phyloP scores from a whole-genome alignment of 1,284 basidiomycete species.

The Sanghuangporus weigelae region DNA sequence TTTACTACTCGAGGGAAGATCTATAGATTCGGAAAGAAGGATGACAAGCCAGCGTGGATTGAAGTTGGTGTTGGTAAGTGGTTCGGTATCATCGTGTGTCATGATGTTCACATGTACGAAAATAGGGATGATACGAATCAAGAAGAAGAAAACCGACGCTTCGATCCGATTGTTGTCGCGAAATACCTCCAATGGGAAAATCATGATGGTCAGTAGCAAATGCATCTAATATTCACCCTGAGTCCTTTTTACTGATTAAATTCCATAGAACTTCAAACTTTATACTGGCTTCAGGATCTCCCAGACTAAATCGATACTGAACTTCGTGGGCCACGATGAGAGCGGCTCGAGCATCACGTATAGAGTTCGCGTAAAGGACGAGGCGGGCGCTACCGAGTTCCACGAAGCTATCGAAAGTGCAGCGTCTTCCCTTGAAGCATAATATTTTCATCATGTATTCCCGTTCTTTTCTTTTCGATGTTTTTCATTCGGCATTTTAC shows the following conservation, averaged over 20 bases:
- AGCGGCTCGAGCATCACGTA: conserved; percentile 50
- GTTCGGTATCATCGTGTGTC: not conserved
- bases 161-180: conserved; percentile 57
- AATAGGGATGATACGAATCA: conserved; percentile 60
- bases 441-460: conserved; percentile 20
- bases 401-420: conserved; percentile 61
- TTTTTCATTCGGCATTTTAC: too few species aligned
- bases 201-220: conserved; percentile 52
- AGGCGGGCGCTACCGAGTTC: conserved; percentile 53
- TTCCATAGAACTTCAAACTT: conserved; percentile 60
- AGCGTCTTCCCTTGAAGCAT: conserved; percentile 30
- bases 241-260: not conserved
- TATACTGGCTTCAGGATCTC: conserved; percentile 50
- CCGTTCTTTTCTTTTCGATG: not conserved
- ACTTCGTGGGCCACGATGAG: conserved; percentile 65
- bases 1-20: conserved; percentile 60
- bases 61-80: conserved; percentile 56
- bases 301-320: conserved; percentile 45
- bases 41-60: conserved; percentile 50
- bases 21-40: conserved; percentile 46
- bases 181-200: conserved; percentile 67
- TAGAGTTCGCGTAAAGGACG: conserved; percentile 57
- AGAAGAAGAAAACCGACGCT: conserved; percentile 59
- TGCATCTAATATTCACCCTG: not conserved
- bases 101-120: not conserved